Conservation (phyloP, 139 green algal genomes). For the Tetradesmus obliquus region DNA sequence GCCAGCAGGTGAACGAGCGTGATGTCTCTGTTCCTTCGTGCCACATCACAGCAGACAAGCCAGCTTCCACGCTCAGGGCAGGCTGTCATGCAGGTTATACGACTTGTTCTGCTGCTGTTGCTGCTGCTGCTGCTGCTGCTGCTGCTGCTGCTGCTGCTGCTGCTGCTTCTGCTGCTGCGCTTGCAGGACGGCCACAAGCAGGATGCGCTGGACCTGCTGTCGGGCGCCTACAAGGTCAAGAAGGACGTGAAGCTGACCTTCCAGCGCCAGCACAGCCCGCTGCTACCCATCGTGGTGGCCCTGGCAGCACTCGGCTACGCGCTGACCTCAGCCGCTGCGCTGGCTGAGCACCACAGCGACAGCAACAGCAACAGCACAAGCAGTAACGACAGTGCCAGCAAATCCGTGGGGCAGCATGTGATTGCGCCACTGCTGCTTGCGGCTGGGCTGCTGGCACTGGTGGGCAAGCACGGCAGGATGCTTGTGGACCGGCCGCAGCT, state of each 20-base stretch:
- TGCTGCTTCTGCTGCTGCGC: background rate
- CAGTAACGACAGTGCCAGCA: background rate
- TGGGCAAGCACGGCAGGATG: conserved; percentile 67
- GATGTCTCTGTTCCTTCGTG: too few species aligned
- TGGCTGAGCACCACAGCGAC: conserved; percentile 5
- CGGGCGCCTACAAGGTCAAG: conserved; percentile 63
- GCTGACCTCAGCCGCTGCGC: conserved; percentile 14
- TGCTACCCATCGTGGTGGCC: background rate
- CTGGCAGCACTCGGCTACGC: conserved; percentile 43
- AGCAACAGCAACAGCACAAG: background rate
- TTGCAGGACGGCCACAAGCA: conserved; percentile 85
- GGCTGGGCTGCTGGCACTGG: conserved; percentile 56
- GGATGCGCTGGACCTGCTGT: conserved; percentile 87
- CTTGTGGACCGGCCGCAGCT: conserved; percentile 81
- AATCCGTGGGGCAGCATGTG: conserved; percentile 45
- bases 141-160: conserved; percentile 14
- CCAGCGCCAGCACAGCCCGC: conserved; percentile 36
- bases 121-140: background rate
- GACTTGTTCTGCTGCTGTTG: background rate
- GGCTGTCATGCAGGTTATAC: too few species aligned
- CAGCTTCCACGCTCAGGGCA: too few species aligned
- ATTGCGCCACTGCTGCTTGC: conserved; percentile 67
- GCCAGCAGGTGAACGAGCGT: too few species aligned
- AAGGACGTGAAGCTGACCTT: conserved; percentile 36
- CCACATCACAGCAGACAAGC: too few species aligned